Evolutionary conservation across 2,329 filamentous ascomycete genomes (phyloP).

Genomic region (Botrytis pseudocinerea): DNA sequence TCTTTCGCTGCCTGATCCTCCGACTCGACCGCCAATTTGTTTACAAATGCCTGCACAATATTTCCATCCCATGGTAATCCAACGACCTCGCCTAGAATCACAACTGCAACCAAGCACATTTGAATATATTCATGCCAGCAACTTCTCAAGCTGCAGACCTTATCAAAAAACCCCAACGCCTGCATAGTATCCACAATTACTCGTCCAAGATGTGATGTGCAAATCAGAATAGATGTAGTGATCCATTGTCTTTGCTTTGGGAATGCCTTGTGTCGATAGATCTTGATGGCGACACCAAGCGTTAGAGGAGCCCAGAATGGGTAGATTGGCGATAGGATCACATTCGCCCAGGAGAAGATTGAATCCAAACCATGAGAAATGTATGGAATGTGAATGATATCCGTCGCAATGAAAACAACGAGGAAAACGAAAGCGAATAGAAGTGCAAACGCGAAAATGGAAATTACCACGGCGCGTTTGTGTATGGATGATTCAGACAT

Average conservation of each 20-base stretch:
- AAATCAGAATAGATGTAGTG: background rate
- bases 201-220: background rate
- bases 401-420: background rate
- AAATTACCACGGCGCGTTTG: background rate
- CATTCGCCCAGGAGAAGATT: background rate
- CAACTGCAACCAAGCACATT: background rate
- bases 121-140: constrained; percentile 1
- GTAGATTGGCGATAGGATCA: background rate
- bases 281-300: background rate
- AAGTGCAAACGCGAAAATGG: too few relatives aligned
- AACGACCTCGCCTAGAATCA: background rate
- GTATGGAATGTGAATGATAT: background rate
- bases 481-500: background rate
- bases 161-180: background rate
- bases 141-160: background rate
- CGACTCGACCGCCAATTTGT: background rate
- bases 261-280: background rate
- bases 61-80: background rate
- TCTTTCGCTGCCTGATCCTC: background rate
- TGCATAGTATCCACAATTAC: background rate
- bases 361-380: background rate
- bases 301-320: background rate
- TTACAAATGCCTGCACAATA: background rate
- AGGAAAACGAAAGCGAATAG: background rate
- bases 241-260: constrained; percentile 1